Conservation (phyloP, 1,284 basidiomycete species). For the Gymnopus androsaceus region DNA sequence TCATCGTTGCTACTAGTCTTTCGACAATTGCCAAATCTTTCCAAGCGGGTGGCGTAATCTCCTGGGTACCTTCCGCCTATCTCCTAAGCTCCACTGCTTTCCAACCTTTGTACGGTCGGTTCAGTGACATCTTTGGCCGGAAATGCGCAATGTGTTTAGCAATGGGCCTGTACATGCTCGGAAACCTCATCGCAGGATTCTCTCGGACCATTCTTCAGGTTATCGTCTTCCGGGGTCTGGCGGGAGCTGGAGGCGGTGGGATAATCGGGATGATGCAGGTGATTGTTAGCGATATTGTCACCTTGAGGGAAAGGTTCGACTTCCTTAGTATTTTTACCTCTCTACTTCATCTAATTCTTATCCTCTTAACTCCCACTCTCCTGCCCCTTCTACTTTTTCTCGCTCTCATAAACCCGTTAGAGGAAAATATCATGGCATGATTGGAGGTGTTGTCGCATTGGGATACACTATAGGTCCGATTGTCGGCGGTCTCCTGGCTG, state of each 20-base stretch:
- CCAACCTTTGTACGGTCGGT: constrained; percentile 66
- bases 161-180: constrained; percentile 64
- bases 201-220: constrained; percentile 67
- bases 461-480: constrained; percentile 40
- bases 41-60: constrained; percentile 62
- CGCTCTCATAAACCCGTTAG: no score
- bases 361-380: no score
- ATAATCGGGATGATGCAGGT: constrained; percentile 52
- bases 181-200: constrained; percentile 60
- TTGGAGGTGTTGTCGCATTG: constrained; percentile 51
- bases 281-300: constrained; percentile 9
- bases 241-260: constrained; percentile 70
- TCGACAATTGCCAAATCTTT: constrained; percentile 72
- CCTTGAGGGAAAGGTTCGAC: constrained; percentile 9
- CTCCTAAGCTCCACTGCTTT: constrained; percentile 67
- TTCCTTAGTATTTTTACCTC: background rate
- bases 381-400: no score
- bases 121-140: constrained; percentile 78
- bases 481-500: constrained; percentile 56
- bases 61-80: constrained; percentile 73
- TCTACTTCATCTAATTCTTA: no score
- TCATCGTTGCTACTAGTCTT: constrained; percentile 70
- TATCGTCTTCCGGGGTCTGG: constrained; percentile 71
- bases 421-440: constrained; percentile 68
- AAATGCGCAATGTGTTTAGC: constrained; percentile 63